Evolutionary conservation across 331 rosid species (phyloP), one percentile per base, ranked within the genome.

Genomic region (Quercus lobata): DNA sequence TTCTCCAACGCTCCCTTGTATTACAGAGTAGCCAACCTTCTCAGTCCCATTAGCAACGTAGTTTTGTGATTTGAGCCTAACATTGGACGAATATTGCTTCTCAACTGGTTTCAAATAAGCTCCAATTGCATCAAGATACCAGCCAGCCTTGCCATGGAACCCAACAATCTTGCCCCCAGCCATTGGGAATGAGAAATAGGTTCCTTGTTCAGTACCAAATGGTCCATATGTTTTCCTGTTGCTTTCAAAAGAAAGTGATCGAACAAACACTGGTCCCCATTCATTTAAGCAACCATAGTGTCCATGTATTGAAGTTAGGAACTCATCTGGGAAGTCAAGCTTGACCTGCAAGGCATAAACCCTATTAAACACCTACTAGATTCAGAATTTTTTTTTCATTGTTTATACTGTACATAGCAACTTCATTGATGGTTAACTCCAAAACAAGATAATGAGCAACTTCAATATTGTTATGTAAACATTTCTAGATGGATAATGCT

Each of bases 91-190:
- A 1, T 82, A 82, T 81, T 83, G 86, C 57, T 70, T 80, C 55
- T 78, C 82, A 78, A 81, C 35, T 19, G 97, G 89, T 77, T 85
- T 84, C 32, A 90, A 32, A 55, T 94, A 68, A 27, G 86, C 97
- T 71, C 97, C 97, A 74, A 94, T 88, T 58, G 97, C 86, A 84
- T 92, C 97, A 71, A 94, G 44, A 81, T 81, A 83, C 96, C 89
- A 84, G 65, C 93, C 90, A 75, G 83, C 80, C 82, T 87, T 89
- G 21, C 98, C 98, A 88, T 88, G 92, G 80, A 94, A 92, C 71
- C 98, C 98, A 52, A 94, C 97, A 75, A 94, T 87, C 91, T 77
- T 92, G 12, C 86, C 91, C 54, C 86, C 91, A 14, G 85, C 73
- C 73, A 76, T 72, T 1, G 94, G 90, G 68, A 90, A 77, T 3